Evolutionary conservation across 306 rosid genomes (phyloP), one percentile per base, ranked within the genome.

Genomic region (Vicia villosa): DNA sequence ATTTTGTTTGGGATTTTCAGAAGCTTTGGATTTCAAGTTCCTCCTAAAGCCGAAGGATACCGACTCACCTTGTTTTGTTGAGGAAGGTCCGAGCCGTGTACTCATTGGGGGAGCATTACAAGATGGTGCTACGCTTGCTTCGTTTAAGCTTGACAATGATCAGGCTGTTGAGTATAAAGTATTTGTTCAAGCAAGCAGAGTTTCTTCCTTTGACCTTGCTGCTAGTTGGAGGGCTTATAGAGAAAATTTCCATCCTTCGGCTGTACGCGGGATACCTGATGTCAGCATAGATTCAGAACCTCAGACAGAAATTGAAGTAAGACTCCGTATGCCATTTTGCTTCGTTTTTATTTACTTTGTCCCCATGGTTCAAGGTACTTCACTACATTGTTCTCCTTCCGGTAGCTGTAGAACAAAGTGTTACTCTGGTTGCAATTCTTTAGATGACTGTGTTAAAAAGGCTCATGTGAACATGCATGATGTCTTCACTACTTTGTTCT

Each of bases 151-250:
- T 52, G 84, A 74, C 51, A 64, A 54, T 62, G 96, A 75, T 17
- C 91, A 78, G 63, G 77, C 83, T 78, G 79, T 88, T 20, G 96
- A 91, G 85, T 90, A 81, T 70, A 84, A 79, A 60, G 99, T 94
- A 21, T 86, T 90, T 83, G 90, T 87, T 60, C 87, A 82, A 71
- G 95, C 97, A 16, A 84, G 81, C 59, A 83, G 90, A 70, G 96
- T 91, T 70, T 94, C 97, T 5, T 94, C 99, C 5, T 87, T 88
- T 71, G 97, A 94, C 64, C 99, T 94, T 71, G 99, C 99, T 1
- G 96, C 95, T 15, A 94, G 99, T 87, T 94, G 99, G 99, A 88
- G 99, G 79, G 91, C 95, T 58, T 88, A 94, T 77, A 90, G 77
- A 77, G 91, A 86, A 73, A 70, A 94, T 69, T 85, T 94, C 37